A percentile compares a stretch with the other conserved stretches of the same genome.
These are phyloP conservation scores for Kurtzmaniella quercitrusa DNA, from an alignment of 1,139 yeast species.

Conservation along the genomic window DNA sequence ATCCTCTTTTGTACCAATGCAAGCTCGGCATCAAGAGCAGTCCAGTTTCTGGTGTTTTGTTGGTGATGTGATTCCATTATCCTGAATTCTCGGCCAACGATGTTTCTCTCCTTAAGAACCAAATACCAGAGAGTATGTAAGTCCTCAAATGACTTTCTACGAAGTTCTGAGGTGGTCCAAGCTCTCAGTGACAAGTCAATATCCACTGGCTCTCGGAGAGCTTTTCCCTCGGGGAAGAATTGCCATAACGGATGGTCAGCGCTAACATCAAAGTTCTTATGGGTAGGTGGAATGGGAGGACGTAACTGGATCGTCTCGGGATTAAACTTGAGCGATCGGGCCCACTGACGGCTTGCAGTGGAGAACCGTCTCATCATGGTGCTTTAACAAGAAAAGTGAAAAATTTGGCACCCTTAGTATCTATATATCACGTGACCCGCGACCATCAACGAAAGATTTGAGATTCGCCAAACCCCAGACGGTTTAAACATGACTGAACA, in stretches of 20 bases:
- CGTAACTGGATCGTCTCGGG: conserved; percentile 46
- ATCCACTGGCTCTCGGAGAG: conserved; percentile 58
- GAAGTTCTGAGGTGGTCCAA: conserved; percentile 85
- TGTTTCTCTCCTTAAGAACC: conserved; percentile 78
- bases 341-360: conserved; percentile 16
- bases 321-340: conserved; percentile 27
- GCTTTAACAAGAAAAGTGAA: not conserved
- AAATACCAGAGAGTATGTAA: conserved; percentile 89
- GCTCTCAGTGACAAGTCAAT: conserved; percentile 61
- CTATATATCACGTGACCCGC: not conserved
- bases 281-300: conserved; percentile 85
- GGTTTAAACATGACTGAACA: conserved; percentile 29
- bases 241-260: conserved; percentile 96
- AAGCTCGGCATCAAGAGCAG: conserved; percentile 33
- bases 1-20: conserved; percentile 52
- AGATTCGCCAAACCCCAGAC: not conserved
- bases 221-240: conserved; percentile 66
- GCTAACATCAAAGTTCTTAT: conserved; percentile 63
- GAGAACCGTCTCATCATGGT: conserved; percentile 1
- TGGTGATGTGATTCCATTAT: conserved; percentile 29
- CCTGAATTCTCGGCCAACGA: conserved; percentile 70
- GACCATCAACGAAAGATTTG: not conserved
- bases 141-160: conserved; percentile 90
- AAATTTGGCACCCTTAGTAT: not conserved
- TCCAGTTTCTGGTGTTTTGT: conserved; percentile 22